Percentiles rank a stretch among this genome's conserved stretches.
Evolutionary conservation across 1,284 basidiomycete genomes (phyloP).

Genomic region (Moesziomyces sp.): DNA sequence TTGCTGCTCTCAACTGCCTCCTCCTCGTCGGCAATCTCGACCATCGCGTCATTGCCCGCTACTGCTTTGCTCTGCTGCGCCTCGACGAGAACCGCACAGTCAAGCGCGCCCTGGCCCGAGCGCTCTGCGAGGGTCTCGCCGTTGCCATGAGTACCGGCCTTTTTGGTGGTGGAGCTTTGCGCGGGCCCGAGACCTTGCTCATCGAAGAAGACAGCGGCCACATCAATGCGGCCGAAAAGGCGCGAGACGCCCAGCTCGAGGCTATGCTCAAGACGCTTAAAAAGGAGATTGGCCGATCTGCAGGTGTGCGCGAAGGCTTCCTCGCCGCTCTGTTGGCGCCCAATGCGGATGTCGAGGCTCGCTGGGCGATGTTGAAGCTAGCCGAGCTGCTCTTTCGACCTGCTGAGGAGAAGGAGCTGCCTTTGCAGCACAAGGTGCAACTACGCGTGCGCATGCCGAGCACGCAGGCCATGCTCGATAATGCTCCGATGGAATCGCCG

Average conservation of each 20-base stretch:
- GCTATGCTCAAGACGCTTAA: slow-evolving; percentile 58
- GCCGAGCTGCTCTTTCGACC: slow-evolving; percentile 89
- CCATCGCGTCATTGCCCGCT: slow-evolving; percentile 78
- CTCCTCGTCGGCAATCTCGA: slow-evolving; percentile 80
- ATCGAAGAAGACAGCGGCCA: slow-evolving; percentile 51
- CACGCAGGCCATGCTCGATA: slow-evolving; percentile 17
- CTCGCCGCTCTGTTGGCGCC: slow-evolving; percentile 56
- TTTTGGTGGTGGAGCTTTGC: slow-evolving; percentile 71
- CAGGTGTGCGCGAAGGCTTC: slow-evolving; percentile 65
- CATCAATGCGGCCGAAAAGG: slow-evolving; percentile 55
- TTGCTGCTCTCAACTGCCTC: slow-evolving; percentile 91
- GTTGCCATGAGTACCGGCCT: slow-evolving; percentile 89
- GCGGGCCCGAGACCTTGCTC: slow-evolving; percentile 47
- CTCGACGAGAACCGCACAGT: slow-evolving; percentile 85
- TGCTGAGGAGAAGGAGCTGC: slow-evolving; percentile 58
- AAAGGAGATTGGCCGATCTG: slow-evolving; percentile 65
- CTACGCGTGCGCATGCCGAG: slow-evolving; percentile 74
- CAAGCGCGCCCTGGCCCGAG: slow-evolving; percentile 85
- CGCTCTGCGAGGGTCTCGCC: slow-evolving; percentile 85
- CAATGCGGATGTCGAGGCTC: slow-evolving; percentile 82
- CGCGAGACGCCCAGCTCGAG: slow-evolving; percentile 73
- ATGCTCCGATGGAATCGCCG: slow-evolving; percentile 26
- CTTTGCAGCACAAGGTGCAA: slow-evolving; percentile 57
- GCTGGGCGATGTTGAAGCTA: slow-evolving; percentile 89
- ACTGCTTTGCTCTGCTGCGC: slow-evolving; percentile 88